Conservation (phyloP, 2,329 filamentous ascomycete species). For the Chaetomium globosum region DNA sequence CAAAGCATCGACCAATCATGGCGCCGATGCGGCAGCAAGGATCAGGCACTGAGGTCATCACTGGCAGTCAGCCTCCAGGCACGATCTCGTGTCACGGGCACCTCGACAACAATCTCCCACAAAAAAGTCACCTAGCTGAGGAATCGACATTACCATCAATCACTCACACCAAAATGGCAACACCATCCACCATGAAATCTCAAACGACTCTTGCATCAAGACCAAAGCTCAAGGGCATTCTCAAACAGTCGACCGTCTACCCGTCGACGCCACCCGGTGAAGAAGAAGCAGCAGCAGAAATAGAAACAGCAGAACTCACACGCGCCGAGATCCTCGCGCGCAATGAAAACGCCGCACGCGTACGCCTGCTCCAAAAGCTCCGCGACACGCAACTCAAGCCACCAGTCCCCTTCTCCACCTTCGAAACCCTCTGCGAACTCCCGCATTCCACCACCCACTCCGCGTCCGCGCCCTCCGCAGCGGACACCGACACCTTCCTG, state of each 20-base stretch:
- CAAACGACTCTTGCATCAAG: constrained; percentile 43
- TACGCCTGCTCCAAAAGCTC: constrained; percentile 64
- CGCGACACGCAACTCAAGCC: constrained; percentile 71
- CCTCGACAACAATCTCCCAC: background rate
- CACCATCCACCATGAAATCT: constrained; percentile 13
- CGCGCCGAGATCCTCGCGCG: constrained; percentile 44
- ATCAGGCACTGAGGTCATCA: constrained; percentile 8
- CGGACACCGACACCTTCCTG: constrained; percentile 69
- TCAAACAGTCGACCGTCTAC: constrained; percentile 60
- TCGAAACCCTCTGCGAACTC: constrained; percentile 70
- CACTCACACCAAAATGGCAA: background rate
- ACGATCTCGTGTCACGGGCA: background rate
- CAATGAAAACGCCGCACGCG: constrained; percentile 35
- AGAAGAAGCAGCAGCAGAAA: constrained; percentile 27
- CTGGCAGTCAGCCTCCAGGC: background rate
- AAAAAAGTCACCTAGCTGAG: background rate
- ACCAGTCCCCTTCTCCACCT: constrained; percentile 58
- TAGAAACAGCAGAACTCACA: constrained; percentile 37
- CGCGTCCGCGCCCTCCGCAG: constrained; percentile 48
- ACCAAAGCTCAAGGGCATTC: constrained; percentile 52
- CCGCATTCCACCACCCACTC: constrained; percentile 45
- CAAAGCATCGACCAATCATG: background rate
- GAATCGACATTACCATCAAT: background rate
- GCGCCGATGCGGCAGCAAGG: background rate
- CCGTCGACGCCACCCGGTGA: constrained; percentile 35